Evolutionary conservation across 2,329 filamentous ascomycete species (phyloP).

Genomic region (Venturia asperata): DNA sequence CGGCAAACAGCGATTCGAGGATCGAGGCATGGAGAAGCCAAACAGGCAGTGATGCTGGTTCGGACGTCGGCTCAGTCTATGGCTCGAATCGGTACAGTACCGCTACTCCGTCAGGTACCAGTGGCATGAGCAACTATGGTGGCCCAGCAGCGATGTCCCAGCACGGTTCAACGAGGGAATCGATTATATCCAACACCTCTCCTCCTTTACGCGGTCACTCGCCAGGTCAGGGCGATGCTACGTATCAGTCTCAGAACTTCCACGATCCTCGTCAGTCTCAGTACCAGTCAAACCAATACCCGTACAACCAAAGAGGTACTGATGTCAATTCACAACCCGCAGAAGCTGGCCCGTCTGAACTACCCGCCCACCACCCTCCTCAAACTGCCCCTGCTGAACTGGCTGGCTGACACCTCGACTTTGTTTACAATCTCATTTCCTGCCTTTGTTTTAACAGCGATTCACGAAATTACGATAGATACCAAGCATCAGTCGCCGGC

Average conservation of each 20-base stretch:
- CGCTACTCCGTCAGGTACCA: background rate
- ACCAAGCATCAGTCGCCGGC: background rate
- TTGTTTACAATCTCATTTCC: background rate
- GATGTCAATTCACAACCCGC: background rate
- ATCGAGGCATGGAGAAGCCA: constrained; percentile 8
- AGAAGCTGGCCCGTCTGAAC: background rate
- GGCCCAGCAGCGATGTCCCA: background rate
- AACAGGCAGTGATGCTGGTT: background rate
- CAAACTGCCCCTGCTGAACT: constrained; percentile 2
- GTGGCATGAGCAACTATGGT: background rate
- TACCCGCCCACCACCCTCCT: background rate
- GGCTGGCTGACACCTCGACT: background rate
- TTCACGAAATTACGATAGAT: constrained; percentile 7
- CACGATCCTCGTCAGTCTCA: background rate
- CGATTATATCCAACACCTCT: background rate
- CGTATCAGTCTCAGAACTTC: background rate
- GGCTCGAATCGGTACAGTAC: constrained; percentile 1
- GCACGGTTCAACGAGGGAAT: background rate
- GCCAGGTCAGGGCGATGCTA: background rate
- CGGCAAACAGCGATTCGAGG: background rate
- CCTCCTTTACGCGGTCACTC: background rate
- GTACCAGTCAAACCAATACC: background rate
- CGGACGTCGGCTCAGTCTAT: background rate
- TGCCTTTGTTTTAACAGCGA: background rate
- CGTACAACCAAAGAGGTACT: background rate